Evolutionary conservation across 768 basidiomycete genomes (phyloP), one percentile per base, ranked within the genome.

Genomic region (Leucocoprinus birnbaumii): DNA sequence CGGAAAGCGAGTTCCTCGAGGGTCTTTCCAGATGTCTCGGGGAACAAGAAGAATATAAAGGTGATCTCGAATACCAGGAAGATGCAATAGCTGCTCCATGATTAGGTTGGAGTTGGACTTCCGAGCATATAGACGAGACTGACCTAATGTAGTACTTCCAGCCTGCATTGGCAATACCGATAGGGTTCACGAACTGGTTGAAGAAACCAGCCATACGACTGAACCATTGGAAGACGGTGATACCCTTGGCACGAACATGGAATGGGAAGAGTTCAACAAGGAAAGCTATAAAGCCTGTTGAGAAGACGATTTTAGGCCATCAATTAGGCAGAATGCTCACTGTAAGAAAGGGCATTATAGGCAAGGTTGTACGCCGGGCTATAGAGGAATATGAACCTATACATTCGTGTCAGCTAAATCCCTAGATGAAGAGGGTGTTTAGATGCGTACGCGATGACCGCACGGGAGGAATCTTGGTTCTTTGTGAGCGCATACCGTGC

Each of bases 231-330:
- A 82, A 85, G 14, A 86, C 62, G 3, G 83, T 69, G 50, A 86
- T 77, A 37, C 85, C 85, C 64, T 78, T 80, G 1, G 85, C 77
- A 54, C 85, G 82, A 25, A 76, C 76, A 58, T 82, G 78, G 70
- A 74, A 86, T 0, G 85, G 85, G 73, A 86, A 86, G 27, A 87
- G 63, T 61, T 86, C 85, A n/a, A 86, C 83, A 57, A 85, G 66
- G 75, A 74, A 85, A 4, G 84, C 83, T 83, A 59, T 35, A 34
- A 31, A 24, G 6, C 5, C 31, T 24, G 24, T 11, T n/a, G 22
- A 27, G 21, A 53, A 13, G 34, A 24, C 27, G 16, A 18, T 25
- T 18, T n/a, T 31, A 18, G 25, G 21, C 34, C 25, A 11, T 31
- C 48, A 2, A 10, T 10, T 13, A 9, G 46, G 7, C 48, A 42